phyloP scores from a whole-genome alignment of 768 basidiomycete genomes.

The Lactarius indigo region DNA sequence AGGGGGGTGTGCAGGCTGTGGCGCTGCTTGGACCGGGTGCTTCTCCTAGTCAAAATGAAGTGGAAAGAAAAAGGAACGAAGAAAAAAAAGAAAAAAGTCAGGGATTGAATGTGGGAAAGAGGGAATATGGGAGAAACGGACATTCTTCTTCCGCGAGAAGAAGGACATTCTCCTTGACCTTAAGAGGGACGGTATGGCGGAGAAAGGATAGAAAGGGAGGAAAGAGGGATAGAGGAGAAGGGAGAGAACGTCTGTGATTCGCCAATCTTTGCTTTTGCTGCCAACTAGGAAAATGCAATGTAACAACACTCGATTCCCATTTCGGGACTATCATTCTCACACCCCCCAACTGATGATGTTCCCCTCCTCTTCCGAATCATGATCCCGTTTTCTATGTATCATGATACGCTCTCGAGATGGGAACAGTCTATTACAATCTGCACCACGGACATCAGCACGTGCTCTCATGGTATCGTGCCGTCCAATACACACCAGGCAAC shows the following conservation, averaged over 20 bases:
- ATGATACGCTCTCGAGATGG: slow-evolving; percentile 66
- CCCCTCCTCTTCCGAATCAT: slow-evolving; percentile 50
- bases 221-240: slow-evolving; percentile 9
- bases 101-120: slow-evolving; percentile 10
- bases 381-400: slow-evolving; percentile 71
- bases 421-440: slow-evolving; percentile 70
- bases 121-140: slow-evolving; percentile 31
- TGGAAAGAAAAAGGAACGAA: not conserved
- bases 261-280: slow-evolving; percentile 4
- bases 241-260: slow-evolving; percentile 2
- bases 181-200: slow-evolving; percentile 70
- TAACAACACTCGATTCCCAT: not conserved
- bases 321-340: slow-evolving; percentile 27
- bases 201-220: not conserved
- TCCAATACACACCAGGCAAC: slow-evolving; percentile 43
- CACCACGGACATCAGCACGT: not conserved
- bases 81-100: not conserved
- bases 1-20: slow-evolving; percentile 19
- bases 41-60: slow-evolving; percentile 23
- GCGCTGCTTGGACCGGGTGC: slow-evolving; percentile 19
- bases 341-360: slow-evolving; percentile 75
- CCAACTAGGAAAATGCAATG: not conserved
- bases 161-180: slow-evolving; percentile 84
- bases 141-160: slow-evolving; percentile 80
- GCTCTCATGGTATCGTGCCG: not conserved